Evolutionary conservation across 805 yeast species (phyloP).

Genomic region (Kazachstania viticola): DNA sequence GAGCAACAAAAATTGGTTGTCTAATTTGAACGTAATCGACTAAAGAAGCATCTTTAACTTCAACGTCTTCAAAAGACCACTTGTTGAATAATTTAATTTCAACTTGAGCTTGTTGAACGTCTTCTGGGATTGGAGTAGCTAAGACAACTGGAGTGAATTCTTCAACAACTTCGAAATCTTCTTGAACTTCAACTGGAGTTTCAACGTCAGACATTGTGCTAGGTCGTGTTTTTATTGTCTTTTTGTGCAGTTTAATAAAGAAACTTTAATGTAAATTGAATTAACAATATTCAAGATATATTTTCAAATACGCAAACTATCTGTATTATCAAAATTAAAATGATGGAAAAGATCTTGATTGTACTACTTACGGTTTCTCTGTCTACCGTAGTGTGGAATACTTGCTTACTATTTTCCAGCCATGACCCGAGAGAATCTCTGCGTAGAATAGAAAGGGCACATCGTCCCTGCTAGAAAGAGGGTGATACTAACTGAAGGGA

Average conservation of each 20-base stretch:
- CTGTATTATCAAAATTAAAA: too few relatives aligned
- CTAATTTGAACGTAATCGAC: conserved; percentile 97
- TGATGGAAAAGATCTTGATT: neutral
- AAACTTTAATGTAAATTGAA: conserved; percentile 15
- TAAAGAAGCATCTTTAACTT: conserved; percentile 94
- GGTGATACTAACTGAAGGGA: too few relatives aligned
- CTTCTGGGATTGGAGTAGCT: conserved; percentile 96
- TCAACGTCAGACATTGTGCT: conserved; percentile 75
- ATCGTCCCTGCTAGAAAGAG: too few relatives aligned
- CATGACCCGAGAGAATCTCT: too few relatives aligned
- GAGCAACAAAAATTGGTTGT: conserved; percentile 94
- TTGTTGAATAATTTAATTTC: conserved; percentile 98
- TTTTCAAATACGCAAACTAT: too few relatives aligned
- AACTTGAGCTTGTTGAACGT: conserved; percentile 88
- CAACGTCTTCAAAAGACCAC: conserved; percentile 97
- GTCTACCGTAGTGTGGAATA: too few relatives aligned
- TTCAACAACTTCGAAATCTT: conserved; percentile 60
- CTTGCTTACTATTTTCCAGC: too few relatives aligned
- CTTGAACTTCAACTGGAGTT: conserved; percentile 48
- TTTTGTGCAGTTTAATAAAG: conserved; percentile 1
- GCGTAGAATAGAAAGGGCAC: too few relatives aligned
- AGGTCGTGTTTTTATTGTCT: conserved; percentile 6
- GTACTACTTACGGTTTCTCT: too few relatives aligned
- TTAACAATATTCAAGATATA: neutral
- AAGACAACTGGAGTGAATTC: conserved; percentile 63